Evolutionary conservation across 2,329 filamentous ascomycete genomes (phyloP).

Genomic region (Hymenoscyphus albidus): DNA sequence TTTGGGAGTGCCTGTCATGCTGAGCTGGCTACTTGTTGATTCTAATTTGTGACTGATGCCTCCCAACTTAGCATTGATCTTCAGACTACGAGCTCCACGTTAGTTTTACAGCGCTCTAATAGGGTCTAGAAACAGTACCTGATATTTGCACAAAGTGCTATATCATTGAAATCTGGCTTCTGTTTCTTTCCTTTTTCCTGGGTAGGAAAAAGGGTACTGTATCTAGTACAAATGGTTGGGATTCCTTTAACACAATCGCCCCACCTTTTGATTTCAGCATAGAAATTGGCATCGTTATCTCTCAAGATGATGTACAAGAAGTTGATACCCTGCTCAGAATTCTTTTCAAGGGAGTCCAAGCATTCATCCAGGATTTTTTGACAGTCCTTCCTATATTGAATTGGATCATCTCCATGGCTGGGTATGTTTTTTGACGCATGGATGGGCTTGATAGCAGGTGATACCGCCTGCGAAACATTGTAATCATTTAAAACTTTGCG

Average conservation of each 20-base stretch:
- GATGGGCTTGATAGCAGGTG: not conserved
- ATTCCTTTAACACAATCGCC: constrained; percentile 12
- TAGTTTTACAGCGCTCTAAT: not conserved
- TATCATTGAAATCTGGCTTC: not conserved
- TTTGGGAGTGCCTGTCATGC: constrained; percentile 45
- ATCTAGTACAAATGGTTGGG: not conserved
- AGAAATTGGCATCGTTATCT: not conserved
- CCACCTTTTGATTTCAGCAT: constrained; percentile 15
- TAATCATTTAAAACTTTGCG: not conserved
- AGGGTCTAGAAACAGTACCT: not conserved
- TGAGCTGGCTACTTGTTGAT: too few relatives aligned
- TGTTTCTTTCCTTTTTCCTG: not conserved
- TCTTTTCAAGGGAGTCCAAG: not conserved
- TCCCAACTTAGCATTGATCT: constrained; percentile 73
- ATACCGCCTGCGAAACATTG: not conserved
- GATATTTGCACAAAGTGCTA: not conserved
- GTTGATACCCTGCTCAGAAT: not conserved
- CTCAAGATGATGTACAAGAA: not conserved
- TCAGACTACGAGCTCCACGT: constrained; percentile 47
- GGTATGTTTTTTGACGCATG: not conserved
- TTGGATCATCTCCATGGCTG: not conserved
- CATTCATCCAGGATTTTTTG: not conserved
- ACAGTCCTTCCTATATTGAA: not conserved
- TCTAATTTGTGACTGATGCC: constrained; percentile 57
- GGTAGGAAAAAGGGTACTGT: not conserved